Evolutionary conservation across 306 rosid genomes (phyloP), one percentile per base, ranked within the genome.

Genomic region (Citrullus colocynthis): DNA sequence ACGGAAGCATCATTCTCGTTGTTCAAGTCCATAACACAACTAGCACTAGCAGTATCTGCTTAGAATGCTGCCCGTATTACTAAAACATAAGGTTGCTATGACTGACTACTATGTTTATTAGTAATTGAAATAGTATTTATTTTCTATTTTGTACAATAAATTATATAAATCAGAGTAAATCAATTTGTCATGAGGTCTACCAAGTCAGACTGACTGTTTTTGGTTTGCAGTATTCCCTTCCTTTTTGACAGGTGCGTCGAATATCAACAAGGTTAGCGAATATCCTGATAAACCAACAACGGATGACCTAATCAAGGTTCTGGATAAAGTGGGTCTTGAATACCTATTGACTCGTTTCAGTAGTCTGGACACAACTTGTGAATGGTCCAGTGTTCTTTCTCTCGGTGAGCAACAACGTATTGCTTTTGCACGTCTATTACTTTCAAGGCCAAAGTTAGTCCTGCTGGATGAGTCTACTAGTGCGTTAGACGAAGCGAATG

Each of bases 331-430:
- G 60, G 90, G 91, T 10, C 90, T 95, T 36, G 92, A 92, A 77
- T 88, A 95, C 79, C 67, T 95, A 79, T 84, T 95, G 86, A 78
- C 90, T 81, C 92, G 99, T 58, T 86, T 95, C 67, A 79, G 85
- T 55, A 80, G 87, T 82, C 80, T 92, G 83, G 99, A 92, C 83
- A 84, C 88, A 77, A 89, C 76, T 3, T 88, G 78, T n/a, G 99
- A 92, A 81, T 95, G 99, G 99, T 88, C 99, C 17, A 92, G 97
- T 84, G 97, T 95, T 85, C 93, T 95, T 55, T 95, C 99, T 55
- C 88, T 95, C 4, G 99, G 99, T 74, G 99, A 95, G 86, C 99
- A 95, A 81, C 99, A 95, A 63, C 99, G 99, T 81, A 91, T 95
- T 54, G 98, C 99, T 10, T 89, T 92, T 83, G 99, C 97, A 41